Evolutionary conservation across 768 basidiomycete genomes (phyloP), one percentile per base, ranked within the genome.

Genomic region (Dacryopinax primogenitus): DNA sequence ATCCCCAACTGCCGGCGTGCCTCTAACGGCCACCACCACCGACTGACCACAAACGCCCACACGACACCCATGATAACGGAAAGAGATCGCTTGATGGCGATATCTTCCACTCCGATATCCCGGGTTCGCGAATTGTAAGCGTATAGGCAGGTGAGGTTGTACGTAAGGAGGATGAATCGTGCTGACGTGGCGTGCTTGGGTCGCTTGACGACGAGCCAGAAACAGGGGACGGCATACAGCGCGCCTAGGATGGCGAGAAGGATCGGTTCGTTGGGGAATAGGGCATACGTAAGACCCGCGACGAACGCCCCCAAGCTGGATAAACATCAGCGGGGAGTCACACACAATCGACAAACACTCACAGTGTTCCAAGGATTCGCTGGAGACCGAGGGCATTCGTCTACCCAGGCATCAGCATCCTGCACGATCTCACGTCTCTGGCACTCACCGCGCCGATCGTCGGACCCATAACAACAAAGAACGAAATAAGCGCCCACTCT

Each of bases 401-500:
- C 86, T 93, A 71, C n/a, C n/a, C n/a, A n/a, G n/a, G n/a, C n/a
- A n/a, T n/a, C n/a, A n/a, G n/a, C n/a, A n/a, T n/a, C n/a, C n/a
- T n/a, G n/a, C n/a, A n/a, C n/a, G n/a, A n/a, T n/a, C n/a, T n/a
- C n/a, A n/a, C n/a, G n/a, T n/a, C n/a, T n/a, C n/a, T n/a, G n/a
- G 74, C 77, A 75, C 82, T 71, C 70, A 90, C 89, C 35, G 86
- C 89, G 62, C 92, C 92, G 41, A 93, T 88, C 1, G 90, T 91
- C 0, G 90, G 90, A 7, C 88, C 89, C 70, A 92, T 86, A n/a
- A 93, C 89, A n/a, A 88, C 84, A 69, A 92, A 90, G 75, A 86
- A 90, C 87, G 93, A 93, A 63, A 98, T 90, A 71, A 99, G 77
- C 0, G 92, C 92, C 95, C 95, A 99, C 76, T 97, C 92, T 35